Percentiles rank a stretch among this genome's conserved stretches.
phyloP scores from a whole-genome alignment of 208 protist genomes.

The Pavlovales sp. region DNA sequence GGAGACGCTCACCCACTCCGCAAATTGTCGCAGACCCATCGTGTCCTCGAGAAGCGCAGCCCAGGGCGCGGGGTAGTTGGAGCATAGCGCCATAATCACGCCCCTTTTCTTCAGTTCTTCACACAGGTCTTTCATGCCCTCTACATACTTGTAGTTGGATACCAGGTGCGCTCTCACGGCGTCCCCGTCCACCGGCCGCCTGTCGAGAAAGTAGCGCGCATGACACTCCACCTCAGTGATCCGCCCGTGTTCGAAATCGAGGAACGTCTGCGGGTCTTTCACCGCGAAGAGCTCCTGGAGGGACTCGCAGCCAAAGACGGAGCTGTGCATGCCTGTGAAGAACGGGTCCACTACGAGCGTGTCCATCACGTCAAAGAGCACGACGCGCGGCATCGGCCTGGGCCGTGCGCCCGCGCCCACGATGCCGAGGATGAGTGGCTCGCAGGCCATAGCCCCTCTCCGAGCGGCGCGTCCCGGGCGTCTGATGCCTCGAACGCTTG shows the following conservation, averaged over 20 bases:
- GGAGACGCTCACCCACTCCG: background rate
- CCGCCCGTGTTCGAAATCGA: background rate
- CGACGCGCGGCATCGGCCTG: background rate
- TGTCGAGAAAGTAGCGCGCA: background rate
- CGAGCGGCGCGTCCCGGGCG: no score
- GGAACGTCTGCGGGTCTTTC: background rate
- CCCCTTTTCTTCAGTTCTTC: background rate
- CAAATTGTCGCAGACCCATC: background rate
- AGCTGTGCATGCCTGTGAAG: background rate
- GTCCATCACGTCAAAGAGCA: slow-evolving; percentile 9
- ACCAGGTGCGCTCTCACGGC: background rate
- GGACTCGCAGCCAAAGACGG: background rate
- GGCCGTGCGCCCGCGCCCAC: no score
- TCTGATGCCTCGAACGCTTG: no score
- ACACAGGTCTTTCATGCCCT: background rate
- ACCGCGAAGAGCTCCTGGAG: background rate
- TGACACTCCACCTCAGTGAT: background rate
- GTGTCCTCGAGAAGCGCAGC: background rate
- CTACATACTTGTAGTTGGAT: background rate
- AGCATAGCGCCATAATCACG: background rate
- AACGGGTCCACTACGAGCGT: slow-evolving; percentile 3
- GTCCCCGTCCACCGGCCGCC: background rate
- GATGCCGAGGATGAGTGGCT: no score
- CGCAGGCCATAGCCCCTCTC: no score
- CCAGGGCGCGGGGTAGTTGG: background rate